Percentiles rank a stretch among this genome's conserved stretches.
Evolutionary conservation across 148 eudicot species (phyloP).

Genomic region (Camellia japonica): DNA sequence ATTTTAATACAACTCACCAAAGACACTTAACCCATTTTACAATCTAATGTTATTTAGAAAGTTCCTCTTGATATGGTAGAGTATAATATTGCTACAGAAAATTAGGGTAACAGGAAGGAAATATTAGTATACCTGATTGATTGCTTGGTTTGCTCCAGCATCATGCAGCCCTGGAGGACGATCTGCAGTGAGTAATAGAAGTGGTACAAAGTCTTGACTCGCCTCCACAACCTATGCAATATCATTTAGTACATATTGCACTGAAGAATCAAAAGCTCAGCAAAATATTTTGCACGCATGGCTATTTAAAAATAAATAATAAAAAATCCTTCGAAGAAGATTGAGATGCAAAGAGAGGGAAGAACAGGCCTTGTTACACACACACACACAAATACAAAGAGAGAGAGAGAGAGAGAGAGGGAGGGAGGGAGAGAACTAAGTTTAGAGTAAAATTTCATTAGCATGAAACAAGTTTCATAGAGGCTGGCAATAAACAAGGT

Average conservation of each 20-base stretch:
- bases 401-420: too few relatives aligned
- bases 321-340: neutral
- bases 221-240: constrained; percentile 88
- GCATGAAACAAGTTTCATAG: neutral
- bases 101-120: neutral
- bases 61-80: neutral
- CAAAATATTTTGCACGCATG: neutral
- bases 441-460: neutral
- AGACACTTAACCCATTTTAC: neutral
- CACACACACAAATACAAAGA: too few relatives aligned
- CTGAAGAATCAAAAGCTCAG: neutral
- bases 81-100: neutral
- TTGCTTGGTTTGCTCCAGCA: constrained; percentile 96
- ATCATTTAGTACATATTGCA: neutral
- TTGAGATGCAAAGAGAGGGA: neutral
- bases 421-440: neutral
- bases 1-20: too few relatives aligned
- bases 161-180: constrained; percentile 90
- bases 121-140: constrained; percentile 66
- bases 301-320: neutral
- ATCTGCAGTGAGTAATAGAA: constrained; percentile 87
- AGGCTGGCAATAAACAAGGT: neutral
- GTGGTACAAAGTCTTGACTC: constrained; percentile 89
- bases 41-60: neutral
- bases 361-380: neutral